Evolutionary conservation across 2,329 filamentous ascomycete species (phyloP).

Genomic region (Talaromyces piceae): DNA sequence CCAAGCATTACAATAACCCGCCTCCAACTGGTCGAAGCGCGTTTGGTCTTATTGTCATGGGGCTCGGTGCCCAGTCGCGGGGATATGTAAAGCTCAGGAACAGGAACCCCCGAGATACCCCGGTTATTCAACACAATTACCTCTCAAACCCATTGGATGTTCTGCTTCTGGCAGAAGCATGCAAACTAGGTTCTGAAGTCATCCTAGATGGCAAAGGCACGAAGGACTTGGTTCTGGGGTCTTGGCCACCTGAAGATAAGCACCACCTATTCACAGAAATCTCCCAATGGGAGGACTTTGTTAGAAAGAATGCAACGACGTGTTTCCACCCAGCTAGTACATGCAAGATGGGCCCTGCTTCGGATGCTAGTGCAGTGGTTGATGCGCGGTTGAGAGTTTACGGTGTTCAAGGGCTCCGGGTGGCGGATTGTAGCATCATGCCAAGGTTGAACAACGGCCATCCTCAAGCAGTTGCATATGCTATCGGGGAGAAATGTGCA

Average conservation of each 20-base stretch:
- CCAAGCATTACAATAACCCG: conserved; percentile 50
- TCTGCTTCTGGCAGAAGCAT: conserved; percentile 53
- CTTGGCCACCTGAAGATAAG: conserved; percentile 47
- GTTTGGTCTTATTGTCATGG: conserved; percentile 52
- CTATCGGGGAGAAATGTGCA: conserved; percentile 49
- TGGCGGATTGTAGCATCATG: conserved; percentile 49
- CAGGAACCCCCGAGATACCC: conserved; percentile 44
- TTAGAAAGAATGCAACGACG: conserved; percentile 54
- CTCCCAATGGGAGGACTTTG: conserved; percentile 52
- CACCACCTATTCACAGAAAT: conserved; percentile 49
- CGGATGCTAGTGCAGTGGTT: conserved; percentile 45
- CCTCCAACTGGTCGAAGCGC: conserved; percentile 48
- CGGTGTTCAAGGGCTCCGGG: conserved; percentile 47
- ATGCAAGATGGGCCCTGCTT: conserved; percentile 47
- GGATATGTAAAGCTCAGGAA: conserved; percentile 48
- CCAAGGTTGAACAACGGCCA: conserved; percentile 45
- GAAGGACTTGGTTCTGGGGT: conserved; percentile 52
- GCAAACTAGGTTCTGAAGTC: conserved; percentile 53
- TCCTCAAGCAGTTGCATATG: conserved; percentile 53
- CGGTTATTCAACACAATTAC: conserved; percentile 53
- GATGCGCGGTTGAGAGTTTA: conserved; percentile 47
- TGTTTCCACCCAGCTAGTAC: conserved; percentile 56
- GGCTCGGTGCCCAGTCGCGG: conserved; percentile 52
- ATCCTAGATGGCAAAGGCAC: conserved; percentile 52
- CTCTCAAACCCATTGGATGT: conserved; percentile 51